phyloP scores from a whole-genome alignment of 2,329 filamentous ascomycete genomes.

The Aspergillus japonicus region DNA sequence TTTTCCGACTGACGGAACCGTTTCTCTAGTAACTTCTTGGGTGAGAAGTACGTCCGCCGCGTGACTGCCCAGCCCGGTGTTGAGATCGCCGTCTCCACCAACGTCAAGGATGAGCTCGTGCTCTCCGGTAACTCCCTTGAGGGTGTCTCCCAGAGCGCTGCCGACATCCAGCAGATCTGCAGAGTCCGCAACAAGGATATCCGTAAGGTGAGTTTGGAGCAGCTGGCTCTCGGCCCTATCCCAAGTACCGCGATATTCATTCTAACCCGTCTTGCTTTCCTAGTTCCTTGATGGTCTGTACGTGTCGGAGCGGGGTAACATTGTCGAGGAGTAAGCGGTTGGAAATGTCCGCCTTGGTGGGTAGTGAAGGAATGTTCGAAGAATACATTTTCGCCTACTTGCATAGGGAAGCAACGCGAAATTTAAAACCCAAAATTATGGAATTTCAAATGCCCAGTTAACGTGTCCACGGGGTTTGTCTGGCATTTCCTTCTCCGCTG shows the following conservation, averaged over 20 bases:
- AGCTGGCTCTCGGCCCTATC: too few relatives aligned
- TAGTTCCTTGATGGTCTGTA: conserved; percentile 99
- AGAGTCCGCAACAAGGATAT: conserved; percentile 99
- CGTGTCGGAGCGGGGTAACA: conserved; percentile 98
- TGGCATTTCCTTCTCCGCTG: conserved; percentile 26
- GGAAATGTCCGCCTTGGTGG: conserved; percentile 31
- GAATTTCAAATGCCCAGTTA: conserved; percentile 25
- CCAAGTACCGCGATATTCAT: background rate
- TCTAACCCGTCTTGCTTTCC: background rate
- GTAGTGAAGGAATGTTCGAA: conserved; percentile 36
- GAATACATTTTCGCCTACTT: conserved; percentile 42
- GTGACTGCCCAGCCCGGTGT: conserved; percentile 89
- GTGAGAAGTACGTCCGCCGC: conserved; percentile 97
- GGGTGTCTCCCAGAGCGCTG: conserved; percentile 94
- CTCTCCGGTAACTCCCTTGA: conserved; percentile 93
- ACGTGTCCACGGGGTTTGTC: conserved; percentile 22
- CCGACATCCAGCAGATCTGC: conserved; percentile 99
- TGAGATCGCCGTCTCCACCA: conserved; percentile 82
- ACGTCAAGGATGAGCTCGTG: conserved; percentile 96
- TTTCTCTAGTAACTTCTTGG: conserved; percentile 79
- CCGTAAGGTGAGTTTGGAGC: conserved; percentile 70
- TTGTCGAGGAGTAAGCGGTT: conserved; percentile 61
- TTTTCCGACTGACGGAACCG: conserved; percentile 32
- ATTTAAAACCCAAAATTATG: conserved; percentile 33
- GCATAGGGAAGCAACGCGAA: conserved; percentile 43